Evolutionary conservation across 1,139 yeast species (phyloP).

Genomic region (Candida neerlandica): DNA sequence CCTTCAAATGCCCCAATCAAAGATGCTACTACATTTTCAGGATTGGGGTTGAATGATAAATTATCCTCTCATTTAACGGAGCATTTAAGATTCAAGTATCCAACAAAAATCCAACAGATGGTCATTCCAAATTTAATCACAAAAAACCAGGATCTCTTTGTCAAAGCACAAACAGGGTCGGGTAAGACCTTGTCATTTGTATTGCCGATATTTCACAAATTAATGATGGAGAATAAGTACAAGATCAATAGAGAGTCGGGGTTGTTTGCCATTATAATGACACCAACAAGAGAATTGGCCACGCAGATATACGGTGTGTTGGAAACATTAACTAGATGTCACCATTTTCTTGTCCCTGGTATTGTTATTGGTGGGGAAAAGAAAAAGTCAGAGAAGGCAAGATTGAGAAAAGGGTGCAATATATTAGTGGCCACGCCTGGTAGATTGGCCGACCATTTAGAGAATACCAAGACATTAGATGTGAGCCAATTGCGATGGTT

Average conservation of each 20-base stretch:
- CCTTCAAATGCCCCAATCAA: conserved; percentile 88
- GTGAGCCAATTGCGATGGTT: conserved; percentile 77
- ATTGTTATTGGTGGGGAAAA: conserved; percentile 94
- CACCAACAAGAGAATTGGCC: conserved; percentile 95
- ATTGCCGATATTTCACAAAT: conserved; percentile 74
- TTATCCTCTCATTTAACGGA: conserved; percentile 59
- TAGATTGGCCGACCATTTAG: conserved; percentile 87
- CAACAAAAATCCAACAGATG: conserved; percentile 83
- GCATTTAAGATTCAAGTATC: conserved; percentile 62
- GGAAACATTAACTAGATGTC: conserved; percentile 67
- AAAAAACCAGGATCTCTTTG: conserved; percentile 68
- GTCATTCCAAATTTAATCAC: conserved; percentile 71
- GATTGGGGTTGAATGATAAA: conserved; percentile 64
- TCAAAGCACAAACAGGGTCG: conserved; percentile 95
- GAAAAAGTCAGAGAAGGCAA: conserved; percentile 88
- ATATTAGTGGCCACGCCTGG: conserved; percentile 93
- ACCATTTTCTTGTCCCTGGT: conserved; percentile 87
- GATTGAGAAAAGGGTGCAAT: conserved; percentile 87
- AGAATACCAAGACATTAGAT: conserved; percentile 74
- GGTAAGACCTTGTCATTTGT: conserved; percentile 90
- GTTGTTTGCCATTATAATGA: conserved; percentile 79
- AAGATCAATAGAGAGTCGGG: conserved; percentile 74
- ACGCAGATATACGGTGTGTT: conserved; percentile 86
- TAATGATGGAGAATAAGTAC: conserved; percentile 54
- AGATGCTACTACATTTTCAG: conserved; percentile 69